Conservation (phyloP, 441 rosid genomes). For the Lepidium campestre region DNA sequence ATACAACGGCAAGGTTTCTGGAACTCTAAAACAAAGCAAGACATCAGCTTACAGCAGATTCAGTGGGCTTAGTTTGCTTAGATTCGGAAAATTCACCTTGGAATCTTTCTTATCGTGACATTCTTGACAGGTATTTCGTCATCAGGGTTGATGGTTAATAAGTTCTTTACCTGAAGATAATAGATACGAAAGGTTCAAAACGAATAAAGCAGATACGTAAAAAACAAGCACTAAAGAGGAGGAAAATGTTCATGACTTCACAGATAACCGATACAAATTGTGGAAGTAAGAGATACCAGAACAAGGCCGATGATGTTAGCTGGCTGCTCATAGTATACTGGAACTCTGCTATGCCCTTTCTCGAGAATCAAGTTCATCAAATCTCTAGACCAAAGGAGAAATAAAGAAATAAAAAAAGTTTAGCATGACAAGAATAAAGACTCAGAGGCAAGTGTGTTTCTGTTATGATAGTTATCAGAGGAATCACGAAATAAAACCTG, state of each 20-base stretch:
- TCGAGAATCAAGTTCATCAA: slow-evolving; percentile 70
- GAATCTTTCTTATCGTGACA: slow-evolving; percentile 81
- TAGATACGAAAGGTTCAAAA: background rate
- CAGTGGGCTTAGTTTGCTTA: background rate
- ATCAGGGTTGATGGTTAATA: slow-evolving; percentile 79
- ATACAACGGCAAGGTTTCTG: slow-evolving; percentile 59
- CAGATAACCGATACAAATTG: background rate
- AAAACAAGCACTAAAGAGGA: background rate
- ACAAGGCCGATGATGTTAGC: slow-evolving; percentile 82
- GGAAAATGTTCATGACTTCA: background rate
- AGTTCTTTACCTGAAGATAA: slow-evolving; percentile 62
- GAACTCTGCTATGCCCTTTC: slow-evolving; percentile 95
- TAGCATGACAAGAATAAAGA: slow-evolving; percentile 1
- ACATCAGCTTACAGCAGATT: slow-evolving; percentile 3
- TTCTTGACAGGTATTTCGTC: slow-evolving; percentile 75
- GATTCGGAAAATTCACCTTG: slow-evolving; percentile 45
- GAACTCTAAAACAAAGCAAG: slow-evolving; percentile 40
- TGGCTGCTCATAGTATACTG: slow-evolving; percentile 70
- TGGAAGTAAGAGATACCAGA: slow-evolving; percentile 40
- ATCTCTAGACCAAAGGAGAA: slow-evolving; percentile 42
- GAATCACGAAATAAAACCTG: slow-evolving; percentile 42
- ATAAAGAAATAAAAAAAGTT: background rate
- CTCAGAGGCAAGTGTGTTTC: background rate
- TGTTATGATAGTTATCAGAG: background rate
- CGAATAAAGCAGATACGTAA: background rate